phyloP scores from a whole-genome alignment of 2,329 filamentous ascomycete species.

The Paraphaeosphaeria sporulosa region DNA sequence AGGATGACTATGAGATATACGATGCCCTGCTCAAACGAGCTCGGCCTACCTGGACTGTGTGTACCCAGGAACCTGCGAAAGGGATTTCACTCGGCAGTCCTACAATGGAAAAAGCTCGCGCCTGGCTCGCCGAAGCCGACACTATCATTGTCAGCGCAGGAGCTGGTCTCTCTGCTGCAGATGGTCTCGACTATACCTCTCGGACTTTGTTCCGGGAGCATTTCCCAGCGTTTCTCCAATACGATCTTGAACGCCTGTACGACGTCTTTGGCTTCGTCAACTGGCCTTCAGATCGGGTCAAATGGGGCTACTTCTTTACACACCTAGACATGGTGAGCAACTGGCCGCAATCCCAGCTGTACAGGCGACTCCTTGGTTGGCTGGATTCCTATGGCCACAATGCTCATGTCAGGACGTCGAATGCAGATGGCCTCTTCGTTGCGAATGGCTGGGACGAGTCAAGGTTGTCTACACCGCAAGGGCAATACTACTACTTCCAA shows the following conservation, averaged over 20 bases:
- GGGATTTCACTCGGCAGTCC: background rate
- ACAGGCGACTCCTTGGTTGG: conserved; percentile 23
- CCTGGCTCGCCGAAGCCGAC: conserved; percentile 35
- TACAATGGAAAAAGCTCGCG: conserved; percentile 9
- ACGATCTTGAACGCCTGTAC: conserved; percentile 41
- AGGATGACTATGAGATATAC: conserved; percentile 34
- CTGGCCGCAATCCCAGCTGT: conserved; percentile 37
- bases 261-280: conserved; percentile 43
- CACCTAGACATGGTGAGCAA: conserved; percentile 36
- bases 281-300: conserved; percentile 38
- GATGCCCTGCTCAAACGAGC: conserved; percentile 16
- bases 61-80: background rate
- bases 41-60: background rate
- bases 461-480: conserved; percentile 42
- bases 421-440: conserved; percentile 44
- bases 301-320: conserved; percentile 47
- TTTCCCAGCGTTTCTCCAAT: conserved; percentile 39
- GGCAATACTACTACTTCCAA: conserved; percentile 40
- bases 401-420: conserved; percentile 42
- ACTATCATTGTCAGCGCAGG: conserved; percentile 43
- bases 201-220: conserved; percentile 36
- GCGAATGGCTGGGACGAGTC: conserved; percentile 34
- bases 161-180: conserved; percentile 46
- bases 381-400: conserved; percentile 23
- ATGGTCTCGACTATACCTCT: conserved; percentile 46